Base-by-base conservation (phyloP, 2,329 filamentous ascomycete species). In the Daldinia sp. region DNA sequence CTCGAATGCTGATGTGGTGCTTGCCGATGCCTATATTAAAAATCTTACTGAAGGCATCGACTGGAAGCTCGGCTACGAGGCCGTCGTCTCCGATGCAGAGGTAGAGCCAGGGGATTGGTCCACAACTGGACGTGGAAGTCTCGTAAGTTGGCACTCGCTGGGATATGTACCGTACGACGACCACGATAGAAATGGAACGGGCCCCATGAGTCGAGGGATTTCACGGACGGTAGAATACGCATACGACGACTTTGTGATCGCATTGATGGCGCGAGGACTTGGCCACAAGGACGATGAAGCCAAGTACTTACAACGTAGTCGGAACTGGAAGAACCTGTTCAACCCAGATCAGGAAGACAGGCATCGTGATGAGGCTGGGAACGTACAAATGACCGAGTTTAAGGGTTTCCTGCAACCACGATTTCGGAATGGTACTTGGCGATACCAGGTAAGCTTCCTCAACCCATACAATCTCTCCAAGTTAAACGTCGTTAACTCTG, bases 151-250 rank as follows among this genome's bases (percentile, higher is more conserved):
- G 90, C 90, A 90, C 70, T 77, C 72, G 0, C 79, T 92, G 0
- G 85, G 87, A 9, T 94, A 91, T 73, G 90, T 94, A 21, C 91
- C 91, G 0, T 83, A 81, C 6, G 83, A 91, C 56, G 89, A 93
- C 72, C 80, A 81, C 13, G 90, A 93, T 72, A 79, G 79, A 0
- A 78, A 83, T 29, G 88, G 88, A 11, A 82, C 83, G 3, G 91
- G 91, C 0, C 85, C 87, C 0, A 83, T 85, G 68, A 91, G 88
- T 0, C 86, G 91, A 11, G 88, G 84, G 53, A 85, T 94, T 15
- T 92, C 88, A 2, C 83, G 91, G 3, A 93, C 90, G 0, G 86
- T 94, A 3, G 91, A 94, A 74, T 94, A 94, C 73, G 88, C 90
- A 0, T 94, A 94, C 77, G 85, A 94, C 70, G 91, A 94, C 77